A percentile compares a stretch with the other conserved stretches of the same genome.
Conservation (phyloP, 805 yeast species). For the Nakazawaea molendinolei region DNA sequence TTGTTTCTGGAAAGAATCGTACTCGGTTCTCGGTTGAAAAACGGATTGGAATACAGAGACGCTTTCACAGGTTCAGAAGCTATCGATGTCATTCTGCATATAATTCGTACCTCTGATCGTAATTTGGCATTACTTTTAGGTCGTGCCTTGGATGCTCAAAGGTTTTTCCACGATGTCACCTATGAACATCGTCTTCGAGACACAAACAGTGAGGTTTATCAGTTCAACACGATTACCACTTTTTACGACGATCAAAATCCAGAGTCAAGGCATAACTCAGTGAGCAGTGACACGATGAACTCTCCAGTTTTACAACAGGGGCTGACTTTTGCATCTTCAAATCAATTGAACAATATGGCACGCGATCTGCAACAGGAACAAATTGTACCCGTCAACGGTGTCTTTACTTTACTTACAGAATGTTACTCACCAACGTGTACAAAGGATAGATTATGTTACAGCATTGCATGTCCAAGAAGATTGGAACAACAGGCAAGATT, state of each 20-base stretch:
- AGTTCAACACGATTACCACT: slow-evolving; percentile 55
- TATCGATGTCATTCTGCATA: slow-evolving; percentile 80
- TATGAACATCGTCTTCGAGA: slow-evolving; percentile 91
- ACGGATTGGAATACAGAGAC: slow-evolving; percentile 86
- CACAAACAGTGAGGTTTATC: slow-evolving; percentile 81
- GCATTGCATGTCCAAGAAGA: slow-evolving; percentile 94
- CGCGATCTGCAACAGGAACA: slow-evolving; percentile 10
- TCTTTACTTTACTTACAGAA: slow-evolving; percentile 85
- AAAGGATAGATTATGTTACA: slow-evolving; percentile 79
- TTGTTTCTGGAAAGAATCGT: slow-evolving; percentile 65
- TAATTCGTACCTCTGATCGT: slow-evolving; percentile 85
- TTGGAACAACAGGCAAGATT: slow-evolving; percentile 92
- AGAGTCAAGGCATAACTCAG: slow-evolving; percentile 7
- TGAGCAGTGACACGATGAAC: slow-evolving; percentile 3
- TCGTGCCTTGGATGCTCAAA: slow-evolving; percentile 89
- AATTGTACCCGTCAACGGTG: slow-evolving; percentile 65
- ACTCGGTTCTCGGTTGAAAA: slow-evolving; percentile 75
- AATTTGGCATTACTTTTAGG: slow-evolving; percentile 86
- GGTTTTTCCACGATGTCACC: slow-evolving; percentile 90
- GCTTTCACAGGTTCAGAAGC: slow-evolving; percentile 94
- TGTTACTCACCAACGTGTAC: slow-evolving; percentile 98
- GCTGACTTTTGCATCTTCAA: slow-evolving; percentile 7
- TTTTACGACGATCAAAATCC: slow-evolving; percentile 17
- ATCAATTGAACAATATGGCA: slow-evolving; percentile 3
- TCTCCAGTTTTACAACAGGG: slow-evolving; percentile 3